These are phyloP conservation scores for Discostella stelligera DNA, from an alignment of 352 stramenopile species.

Conservation along the genomic window DNA sequence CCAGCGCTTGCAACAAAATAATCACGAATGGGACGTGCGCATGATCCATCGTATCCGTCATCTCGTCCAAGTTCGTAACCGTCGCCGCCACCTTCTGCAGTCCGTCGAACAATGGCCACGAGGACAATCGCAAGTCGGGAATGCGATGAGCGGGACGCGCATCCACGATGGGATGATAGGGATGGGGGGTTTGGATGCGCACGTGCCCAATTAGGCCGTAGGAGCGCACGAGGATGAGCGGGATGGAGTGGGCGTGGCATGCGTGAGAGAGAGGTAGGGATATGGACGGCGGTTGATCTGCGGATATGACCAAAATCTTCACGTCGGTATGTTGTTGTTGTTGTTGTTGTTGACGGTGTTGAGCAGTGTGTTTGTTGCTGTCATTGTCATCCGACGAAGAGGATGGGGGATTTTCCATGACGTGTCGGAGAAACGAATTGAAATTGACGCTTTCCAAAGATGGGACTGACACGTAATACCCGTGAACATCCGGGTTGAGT, in stretches of 20 bases:
- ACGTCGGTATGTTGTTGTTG: neutral
- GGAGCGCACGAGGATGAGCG: slow-evolving; percentile 86
- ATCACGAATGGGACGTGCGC: slow-evolving; percentile 92
- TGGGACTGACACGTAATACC: slow-evolving; percentile 45
- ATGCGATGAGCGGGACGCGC: slow-evolving; percentile 86
- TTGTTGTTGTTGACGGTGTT: slow-evolving; percentile 4
- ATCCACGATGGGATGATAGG: slow-evolving; percentile 87
- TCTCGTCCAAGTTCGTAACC: slow-evolving; percentile 69
- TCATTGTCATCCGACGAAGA: neutral
- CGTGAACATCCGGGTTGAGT: slow-evolving; percentile 91
- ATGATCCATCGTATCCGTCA: slow-evolving; percentile 86
- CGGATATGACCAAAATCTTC: slow-evolving; percentile 86
- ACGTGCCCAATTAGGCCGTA: slow-evolving; percentile 92
- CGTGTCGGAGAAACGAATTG: slow-evolving; percentile 18
- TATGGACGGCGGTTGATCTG: slow-evolving; percentile 83
- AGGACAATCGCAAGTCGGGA: slow-evolving; percentile 88
- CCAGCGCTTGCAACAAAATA: slow-evolving; percentile 81
- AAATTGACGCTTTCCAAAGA: slow-evolving; percentile 46
- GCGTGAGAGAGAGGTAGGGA: slow-evolving; percentile 78
- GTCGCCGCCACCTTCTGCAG: slow-evolving; percentile 56
- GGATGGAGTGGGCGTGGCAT: slow-evolving; percentile 82
- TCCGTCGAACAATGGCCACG: slow-evolving; percentile 66
- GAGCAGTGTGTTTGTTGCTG: neutral
- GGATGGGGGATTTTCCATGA: slow-evolving; percentile 16
- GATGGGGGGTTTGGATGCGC: slow-evolving; percentile 84